A percentile compares a stretch with the other conserved stretches of the same genome.
Conservation (phyloP, 2,329 filamentous ascomycete species). For the Penicillium rolfsii region DNA sequence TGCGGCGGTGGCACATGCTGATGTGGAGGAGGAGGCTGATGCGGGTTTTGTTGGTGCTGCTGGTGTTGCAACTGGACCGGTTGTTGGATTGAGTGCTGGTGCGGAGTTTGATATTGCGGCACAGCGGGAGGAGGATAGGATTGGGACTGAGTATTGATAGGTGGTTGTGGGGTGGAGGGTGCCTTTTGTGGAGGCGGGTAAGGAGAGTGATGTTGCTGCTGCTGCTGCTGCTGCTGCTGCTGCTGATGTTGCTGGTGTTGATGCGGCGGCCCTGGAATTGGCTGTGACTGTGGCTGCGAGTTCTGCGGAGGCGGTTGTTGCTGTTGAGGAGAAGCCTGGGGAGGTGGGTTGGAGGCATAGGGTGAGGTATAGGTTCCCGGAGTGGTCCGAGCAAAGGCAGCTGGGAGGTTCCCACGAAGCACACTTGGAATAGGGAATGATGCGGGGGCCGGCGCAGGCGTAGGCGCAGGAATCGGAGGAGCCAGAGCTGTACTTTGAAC, state of each 20-base stretch:
- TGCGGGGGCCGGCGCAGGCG: conserved; percentile 28
- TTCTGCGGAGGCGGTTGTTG: conserved; percentile 34
- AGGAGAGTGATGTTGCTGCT: conserved; percentile 30
- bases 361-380: conserved; percentile 47
- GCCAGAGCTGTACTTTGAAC: conserved; percentile 18
- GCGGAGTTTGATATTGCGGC: conserved; percentile 24
- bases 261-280: conserved; percentile 22
- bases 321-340: conserved; percentile 36
- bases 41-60: conserved; percentile 20
- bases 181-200: conserved; percentile 27
- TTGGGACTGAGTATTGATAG: conserved; percentile 25
- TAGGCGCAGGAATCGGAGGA: conserved; percentile 21
- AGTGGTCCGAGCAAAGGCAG: conserved; percentile 42
- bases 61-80: conserved; percentile 9
- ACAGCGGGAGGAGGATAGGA: conserved; percentile 24
- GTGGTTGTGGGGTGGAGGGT: conserved; percentile 26
- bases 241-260: conserved; percentile 24
- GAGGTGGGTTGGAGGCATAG: conserved; percentile 44
- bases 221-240: conserved; percentile 13
- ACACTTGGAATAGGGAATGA: conserved; percentile 42
- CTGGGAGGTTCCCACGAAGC: conserved; percentile 45
- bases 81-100: conserved; percentile 27
- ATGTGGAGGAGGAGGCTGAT: conserved; percentile 17
- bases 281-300: conserved; percentile 36
- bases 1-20: conserved; percentile 17